A percentile compares a stretch with the other conserved stretches of the same genome.
Evolutionary conservation across 164 flowering plant species (phyloP).

Genomic region (Saururus chinensis): DNA sequence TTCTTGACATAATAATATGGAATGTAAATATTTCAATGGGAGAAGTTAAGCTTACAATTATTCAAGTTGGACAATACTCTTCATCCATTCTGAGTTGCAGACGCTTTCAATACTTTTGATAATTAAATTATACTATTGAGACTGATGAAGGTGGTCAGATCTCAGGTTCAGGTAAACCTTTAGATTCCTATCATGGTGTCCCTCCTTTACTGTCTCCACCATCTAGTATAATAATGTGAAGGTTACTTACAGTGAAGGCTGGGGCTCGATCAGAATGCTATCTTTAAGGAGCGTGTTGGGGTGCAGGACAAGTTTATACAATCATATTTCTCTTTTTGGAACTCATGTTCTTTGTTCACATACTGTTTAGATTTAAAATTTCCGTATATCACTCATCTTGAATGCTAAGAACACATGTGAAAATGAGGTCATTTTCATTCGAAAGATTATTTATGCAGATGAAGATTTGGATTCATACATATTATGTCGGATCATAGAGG

Average conservation of each 20-base stretch:
- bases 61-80: neutral
- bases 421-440: neutral
- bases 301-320: neutral
- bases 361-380: neutral
- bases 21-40: too few relatives aligned
- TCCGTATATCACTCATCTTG: neutral
- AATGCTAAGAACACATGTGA: neutral
- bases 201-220: too few relatives aligned
- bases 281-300: neutral
- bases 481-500: constrained; percentile 54
- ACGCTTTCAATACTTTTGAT: neutral
- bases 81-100: neutral
- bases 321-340: neutral
- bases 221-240: too few relatives aligned
- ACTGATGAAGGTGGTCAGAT: too few relatives aligned
- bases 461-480: constrained; percentile 43
- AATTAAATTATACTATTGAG: too few relatives aligned
- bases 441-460: constrained; percentile 29
- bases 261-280: neutral
- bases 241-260: too few relatives aligned
- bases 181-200: too few relatives aligned
- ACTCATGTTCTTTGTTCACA: neutral
- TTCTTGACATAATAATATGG: too few relatives aligned
- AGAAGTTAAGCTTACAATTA: neutral
- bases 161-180: too few relatives aligned